Evolutionary conservation across 768 basidiomycete species (phyloP).

Genomic region (Pisolithus sp.): DNA sequence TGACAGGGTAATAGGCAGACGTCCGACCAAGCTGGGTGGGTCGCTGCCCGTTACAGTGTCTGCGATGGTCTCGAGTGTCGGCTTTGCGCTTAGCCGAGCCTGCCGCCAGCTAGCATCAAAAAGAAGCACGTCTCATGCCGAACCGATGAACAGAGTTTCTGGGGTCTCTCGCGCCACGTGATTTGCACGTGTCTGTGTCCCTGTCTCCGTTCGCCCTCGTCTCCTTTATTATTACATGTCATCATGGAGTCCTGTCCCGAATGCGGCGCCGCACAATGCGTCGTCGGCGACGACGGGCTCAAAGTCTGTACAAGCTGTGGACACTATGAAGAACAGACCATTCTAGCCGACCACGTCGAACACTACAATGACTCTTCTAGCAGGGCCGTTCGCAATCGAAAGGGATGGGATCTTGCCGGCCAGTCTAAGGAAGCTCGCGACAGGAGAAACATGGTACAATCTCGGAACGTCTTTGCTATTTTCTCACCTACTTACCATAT

Average conservation of each 20-base stretch:
- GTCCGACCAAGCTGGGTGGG: too few species aligned
- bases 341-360: constrained; percentile 47
- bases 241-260: constrained; percentile 34
- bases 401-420: constrained; percentile 57
- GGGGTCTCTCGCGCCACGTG: constrained; percentile 14
- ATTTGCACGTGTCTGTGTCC: not conserved
- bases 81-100: too few species aligned
- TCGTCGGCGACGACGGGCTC: constrained; percentile 55
- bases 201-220: not conserved
- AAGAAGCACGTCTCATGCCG: not conserved
- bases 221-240: too few species aligned
- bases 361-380: constrained; percentile 32
- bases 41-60: too few species aligned
- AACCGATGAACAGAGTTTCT: constrained; percentile 16
- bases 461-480: constrained; percentile 6
- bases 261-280: constrained; percentile 42
- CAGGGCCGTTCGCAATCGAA: constrained; percentile 42
- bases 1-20: too few species aligned
- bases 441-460: constrained; percentile 54
- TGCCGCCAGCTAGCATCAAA: too few species aligned
- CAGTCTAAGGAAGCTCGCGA: constrained; percentile 62
- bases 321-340: constrained; percentile 51
- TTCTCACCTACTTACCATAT: constrained; percentile 11
- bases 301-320: constrained; percentile 67
- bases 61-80: too few species aligned